A percentile compares a stretch with the other conserved stretches of the same genome.
These are phyloP conservation scores for Linnemannia schmuckeri DNA, from an alignment of 192 early-diverging fungal genomes.

Conservation along the genomic window DNA sequence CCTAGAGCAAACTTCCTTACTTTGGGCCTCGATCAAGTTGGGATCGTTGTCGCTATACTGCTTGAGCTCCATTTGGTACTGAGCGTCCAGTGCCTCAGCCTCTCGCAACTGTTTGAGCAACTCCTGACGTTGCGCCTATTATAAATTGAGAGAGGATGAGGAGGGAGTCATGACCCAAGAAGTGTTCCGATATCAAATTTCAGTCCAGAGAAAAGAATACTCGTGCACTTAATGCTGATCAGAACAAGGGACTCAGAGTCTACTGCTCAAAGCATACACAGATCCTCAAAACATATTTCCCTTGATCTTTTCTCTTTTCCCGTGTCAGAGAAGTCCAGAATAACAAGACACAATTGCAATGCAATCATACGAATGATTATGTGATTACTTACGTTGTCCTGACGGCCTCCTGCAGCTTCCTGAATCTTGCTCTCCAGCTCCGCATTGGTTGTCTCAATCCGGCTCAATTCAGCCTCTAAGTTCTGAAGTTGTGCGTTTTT, in stretches of 20 bases:
- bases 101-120: conserved; percentile 67
- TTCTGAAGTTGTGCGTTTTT: conserved; percentile 65
- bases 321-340: background rate
- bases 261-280: background rate
- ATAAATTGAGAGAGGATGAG: background rate
- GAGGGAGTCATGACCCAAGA: background rate
- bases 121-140: conserved; percentile 69
- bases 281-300: background rate
- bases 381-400: conserved; percentile 68
- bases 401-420: conserved; percentile 68
- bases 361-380: background rate
- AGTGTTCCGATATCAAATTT: background rate
- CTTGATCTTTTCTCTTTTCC: background rate
- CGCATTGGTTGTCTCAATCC: conserved; percentile 56
- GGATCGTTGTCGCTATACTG: conserved; percentile 86
- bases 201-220: background rate
- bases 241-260: background rate
- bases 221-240: background rate
- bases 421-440: conserved; percentile 64
- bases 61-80: conserved; percentile 69
- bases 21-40: conserved; percentile 72
- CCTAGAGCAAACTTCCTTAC: conserved; percentile 33
- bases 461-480: conserved; percentile 63
- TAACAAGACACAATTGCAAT: background rate
- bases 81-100: conserved; percentile 56